phyloP scores from a whole-genome alignment of 257 asterid species.

The Lycium ferocissimum region DNA sequence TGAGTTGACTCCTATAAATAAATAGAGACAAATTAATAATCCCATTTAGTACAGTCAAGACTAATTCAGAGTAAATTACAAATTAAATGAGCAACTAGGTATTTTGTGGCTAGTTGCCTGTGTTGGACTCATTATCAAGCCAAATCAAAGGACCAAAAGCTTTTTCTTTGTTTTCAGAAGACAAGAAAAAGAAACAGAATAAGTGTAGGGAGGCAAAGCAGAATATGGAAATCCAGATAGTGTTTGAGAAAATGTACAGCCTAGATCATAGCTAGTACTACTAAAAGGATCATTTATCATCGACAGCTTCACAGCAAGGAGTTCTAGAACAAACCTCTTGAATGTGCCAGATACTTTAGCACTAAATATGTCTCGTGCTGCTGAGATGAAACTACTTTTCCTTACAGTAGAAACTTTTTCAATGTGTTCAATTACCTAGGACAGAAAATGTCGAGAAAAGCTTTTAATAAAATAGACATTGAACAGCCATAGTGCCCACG shows the following conservation, averaged over 20 bases:
- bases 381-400: slow-evolving; percentile 87
- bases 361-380: slow-evolving; percentile 83
- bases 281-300: slow-evolving; percentile 10
- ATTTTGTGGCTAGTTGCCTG: slow-evolving; percentile 15
- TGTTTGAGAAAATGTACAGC: not conserved
- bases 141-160: not conserved
- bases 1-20: slow-evolving; percentile 78
- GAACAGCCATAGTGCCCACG: slow-evolving; percentile 22
- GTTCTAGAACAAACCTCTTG: slow-evolving; percentile 62
- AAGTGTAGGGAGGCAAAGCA: not conserved
- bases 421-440: slow-evolving; percentile 83
- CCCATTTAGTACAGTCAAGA: not conserved
- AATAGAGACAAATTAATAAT: slow-evolving; percentile 13
- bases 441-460: slow-evolving; percentile 39
- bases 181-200: slow-evolving; percentile 20
- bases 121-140: not conserved
- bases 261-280: not conserved
- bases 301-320: slow-evolving; percentile 4
- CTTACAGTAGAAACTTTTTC: slow-evolving; percentile 84
- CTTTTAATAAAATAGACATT: slow-evolving; percentile 28
- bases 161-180: slow-evolving; percentile 18
- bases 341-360: slow-evolving; percentile 95
- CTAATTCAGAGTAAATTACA: not conserved
- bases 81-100: slow-evolving; percentile 22
- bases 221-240: not conserved